These are phyloP conservation scores for Thozetella sp. DNA, from an alignment of 495 filamentous ascomycete species.

Conservation along the genomic window DNA sequence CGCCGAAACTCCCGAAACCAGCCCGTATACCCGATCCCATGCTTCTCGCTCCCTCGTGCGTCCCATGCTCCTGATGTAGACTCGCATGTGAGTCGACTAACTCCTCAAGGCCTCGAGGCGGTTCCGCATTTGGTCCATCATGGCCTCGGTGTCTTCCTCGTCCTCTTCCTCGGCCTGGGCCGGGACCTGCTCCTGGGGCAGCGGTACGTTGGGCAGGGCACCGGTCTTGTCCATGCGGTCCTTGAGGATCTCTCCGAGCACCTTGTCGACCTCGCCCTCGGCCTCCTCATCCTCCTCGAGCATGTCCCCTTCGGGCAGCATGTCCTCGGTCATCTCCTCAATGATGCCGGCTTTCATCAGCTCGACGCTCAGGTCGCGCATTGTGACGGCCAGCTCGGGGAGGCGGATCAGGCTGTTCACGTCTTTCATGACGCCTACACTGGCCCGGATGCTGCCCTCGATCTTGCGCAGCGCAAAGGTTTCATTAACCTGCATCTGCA, in stretches of 20 bases:
- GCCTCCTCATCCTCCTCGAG: slow-evolving; percentile 78
- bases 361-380: slow-evolving; percentile 86
- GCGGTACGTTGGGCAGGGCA: slow-evolving; percentile 52
- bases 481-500: slow-evolving; percentile 97
- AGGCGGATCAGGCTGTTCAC: slow-evolving; percentile 85
- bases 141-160: slow-evolving; percentile 82
- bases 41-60: too few relatives aligned
- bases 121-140: slow-evolving; percentile 91
- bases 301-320: slow-evolving; percentile 66
- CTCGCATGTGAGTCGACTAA: too few relatives aligned
- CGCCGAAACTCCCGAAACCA: too few relatives aligned
- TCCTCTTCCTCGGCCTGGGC: slow-evolving; percentile 74
- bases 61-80: too few relatives aligned
- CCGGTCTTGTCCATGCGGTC: slow-evolving; percentile 75
- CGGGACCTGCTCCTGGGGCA: slow-evolving; percentile 52
- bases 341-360: slow-evolving; percentile 94
- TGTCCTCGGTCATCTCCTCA: slow-evolving; percentile 94
- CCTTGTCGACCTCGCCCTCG: slow-evolving; percentile 89
- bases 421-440: slow-evolving; percentile 94
- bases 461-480: slow-evolving; percentile 96
- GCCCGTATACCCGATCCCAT: too few relatives aligned
- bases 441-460: slow-evolving; percentile 85
- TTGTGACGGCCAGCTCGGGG: slow-evolving; percentile 86
- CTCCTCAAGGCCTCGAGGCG: slow-evolving; percentile 90
- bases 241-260: slow-evolving; percentile 85